Base-by-base conservation (phyloP, 495 filamentous ascomycete genomes). In the Penicillium tannophilum region DNA sequence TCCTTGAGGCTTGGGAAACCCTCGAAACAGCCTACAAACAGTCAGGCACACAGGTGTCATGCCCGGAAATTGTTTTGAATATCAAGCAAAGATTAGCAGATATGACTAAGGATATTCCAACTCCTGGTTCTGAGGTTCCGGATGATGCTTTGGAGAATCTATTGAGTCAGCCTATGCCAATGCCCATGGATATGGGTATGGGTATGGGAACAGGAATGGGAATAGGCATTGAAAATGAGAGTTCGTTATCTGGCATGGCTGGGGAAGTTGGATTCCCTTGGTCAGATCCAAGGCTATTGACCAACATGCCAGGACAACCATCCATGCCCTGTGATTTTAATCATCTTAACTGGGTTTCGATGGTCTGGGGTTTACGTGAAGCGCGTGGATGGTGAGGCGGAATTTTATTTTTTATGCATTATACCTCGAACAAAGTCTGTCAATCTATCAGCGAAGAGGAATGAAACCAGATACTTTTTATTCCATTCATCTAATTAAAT, bases 1-100 rank as follows among this genome's bases (percentile, higher is more conserved):
- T 84, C n/a, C 70, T 84, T 19, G 63, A 71, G 23, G 76, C 75
- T 16, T 84, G 81, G 82, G 71, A 76, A 11, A 71, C 66, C 8
- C 54, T 59, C 14, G 69, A 74, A 54, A 56, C 59, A 53, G 51
- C 47, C 17, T 56, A 49, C 42, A 64, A 43, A 30, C 56, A 67
- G 44, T 52, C 28, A 11, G 63, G 60, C 51, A 46, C 72, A 52
- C 30, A 65, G 7, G 33, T 68, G 30, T 42, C 33, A 20, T 55
- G 66, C 45, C 79, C 79, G 33, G 63, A 63, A 52, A 78, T 84
- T 59, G 73, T 84, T 26, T 64, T 54, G 16, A 51, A 43, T 12
- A 68, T 81, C n/a, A 70, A 55, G 68, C 50, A 68, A 6, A 67
- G 23, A 62, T 5, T 72, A 9, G 56, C 56, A 11, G 44, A 55